Conservation (phyloP, 192 early-diverging fungal species). For the Umbelopsis ramanniana region DNA sequence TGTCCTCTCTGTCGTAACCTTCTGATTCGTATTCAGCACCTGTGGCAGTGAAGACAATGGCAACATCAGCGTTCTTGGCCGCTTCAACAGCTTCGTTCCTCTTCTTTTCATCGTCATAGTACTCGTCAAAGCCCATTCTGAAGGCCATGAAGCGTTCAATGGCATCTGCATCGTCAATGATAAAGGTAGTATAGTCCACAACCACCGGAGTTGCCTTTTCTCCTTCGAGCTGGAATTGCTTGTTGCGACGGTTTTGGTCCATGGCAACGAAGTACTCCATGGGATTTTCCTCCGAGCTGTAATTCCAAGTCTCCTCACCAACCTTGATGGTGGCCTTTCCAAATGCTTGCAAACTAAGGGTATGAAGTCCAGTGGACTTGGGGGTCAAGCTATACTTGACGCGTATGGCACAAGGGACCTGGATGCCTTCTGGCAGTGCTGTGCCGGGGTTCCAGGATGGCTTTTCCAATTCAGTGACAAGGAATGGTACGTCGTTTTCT, state of each 20-base stretch:
- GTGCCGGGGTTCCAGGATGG: background rate
- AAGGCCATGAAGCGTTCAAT: background rate
- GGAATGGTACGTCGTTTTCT: background rate
- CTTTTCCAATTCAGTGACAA: background rate
- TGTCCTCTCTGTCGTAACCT: conserved; percentile 29
- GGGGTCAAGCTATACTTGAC: background rate
- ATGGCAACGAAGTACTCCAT: background rate
- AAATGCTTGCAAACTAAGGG: background rate
- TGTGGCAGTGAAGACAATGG: conserved; percentile 20
- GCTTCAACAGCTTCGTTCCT: conserved; percentile 11
- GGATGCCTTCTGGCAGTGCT: background rate
- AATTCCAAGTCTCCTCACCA: background rate
- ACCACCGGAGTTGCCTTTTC: background rate
- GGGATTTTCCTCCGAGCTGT: background rate
- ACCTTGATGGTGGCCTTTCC: background rate
- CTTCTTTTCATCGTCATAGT: conserved; percentile 21
- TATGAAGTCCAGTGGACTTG: background rate
- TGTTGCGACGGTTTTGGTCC: background rate
- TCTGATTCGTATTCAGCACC: conserved; percentile 38
- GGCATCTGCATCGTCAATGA: background rate
- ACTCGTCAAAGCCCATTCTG: conserved; percentile 11
- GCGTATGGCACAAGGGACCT: background rate
- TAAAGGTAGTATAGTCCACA: background rate
- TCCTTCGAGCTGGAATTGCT: background rate
- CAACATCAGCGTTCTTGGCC: background rate